Evolutionary conservation across 1,284 basidiomycete species (phyloP).

Genomic region (Malassezia brasiliensis): DNA sequence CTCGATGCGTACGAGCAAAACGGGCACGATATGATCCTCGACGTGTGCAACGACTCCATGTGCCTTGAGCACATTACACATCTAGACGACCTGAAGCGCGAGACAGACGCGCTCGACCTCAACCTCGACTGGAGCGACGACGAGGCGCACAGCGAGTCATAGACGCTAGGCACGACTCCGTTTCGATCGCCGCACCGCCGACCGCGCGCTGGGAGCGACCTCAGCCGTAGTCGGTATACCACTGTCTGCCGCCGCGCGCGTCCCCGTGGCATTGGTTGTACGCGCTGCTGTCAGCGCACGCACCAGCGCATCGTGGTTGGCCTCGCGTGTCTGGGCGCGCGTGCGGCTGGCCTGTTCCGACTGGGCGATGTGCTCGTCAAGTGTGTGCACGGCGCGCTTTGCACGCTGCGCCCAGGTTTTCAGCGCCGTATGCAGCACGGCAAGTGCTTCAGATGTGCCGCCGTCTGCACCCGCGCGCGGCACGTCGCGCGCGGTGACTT

Average conservation of each 20-base stretch:
- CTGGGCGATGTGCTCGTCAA: background rate
- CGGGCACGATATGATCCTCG: conserved; percentile 68
- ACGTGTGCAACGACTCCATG: conserved; percentile 69
- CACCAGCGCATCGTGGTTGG: conserved; percentile 2
- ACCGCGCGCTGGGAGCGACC: background rate
- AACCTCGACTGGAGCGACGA: conserved; percentile 26
- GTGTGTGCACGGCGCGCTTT: background rate
- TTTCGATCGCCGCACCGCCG: conserved; percentile 1
- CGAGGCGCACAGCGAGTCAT: background rate
- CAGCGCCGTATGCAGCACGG: background rate
- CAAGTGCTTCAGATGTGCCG: background rate
- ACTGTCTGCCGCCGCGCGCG: no score
- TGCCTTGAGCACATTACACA: conserved; percentile 76
- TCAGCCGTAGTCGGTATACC: no score
- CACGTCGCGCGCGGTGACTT: background rate
- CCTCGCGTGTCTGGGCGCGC: background rate
- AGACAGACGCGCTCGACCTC: conserved; percentile 30
- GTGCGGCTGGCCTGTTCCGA: background rate
- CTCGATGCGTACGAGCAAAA: conserved; percentile 51
- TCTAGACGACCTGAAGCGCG: conserved; percentile 57
- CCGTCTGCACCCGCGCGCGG: background rate
- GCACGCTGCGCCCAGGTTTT: background rate
- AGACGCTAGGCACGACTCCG: conserved; percentile 1
- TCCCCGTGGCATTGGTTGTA: no score
- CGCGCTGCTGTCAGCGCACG: background rate